phyloP scores from a whole-genome alignment of 139 green algal genomes.

The Marvania coccoides region DNA sequence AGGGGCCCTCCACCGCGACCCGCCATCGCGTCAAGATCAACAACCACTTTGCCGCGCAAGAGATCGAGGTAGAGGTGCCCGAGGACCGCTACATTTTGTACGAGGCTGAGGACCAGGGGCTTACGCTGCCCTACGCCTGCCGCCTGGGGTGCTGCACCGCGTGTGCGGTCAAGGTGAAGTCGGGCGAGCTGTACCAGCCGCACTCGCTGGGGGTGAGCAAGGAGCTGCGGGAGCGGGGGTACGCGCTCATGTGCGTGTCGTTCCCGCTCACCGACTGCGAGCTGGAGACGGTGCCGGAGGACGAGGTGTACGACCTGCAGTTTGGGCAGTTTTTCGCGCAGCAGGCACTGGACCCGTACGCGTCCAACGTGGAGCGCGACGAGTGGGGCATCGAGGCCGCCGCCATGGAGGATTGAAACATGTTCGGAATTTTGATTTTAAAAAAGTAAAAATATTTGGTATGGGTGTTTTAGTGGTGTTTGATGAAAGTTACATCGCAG shows the following conservation, averaged over 20 bases:
- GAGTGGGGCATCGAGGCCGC: slow-evolving; percentile 87
- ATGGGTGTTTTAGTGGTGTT: too few relatives aligned
- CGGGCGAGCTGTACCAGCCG: slow-evolving; percentile 52
- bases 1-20: slow-evolving; percentile 49
- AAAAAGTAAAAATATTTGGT: too few relatives aligned
- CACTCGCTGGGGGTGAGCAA: slow-evolving; percentile 54
- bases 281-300: slow-evolving; percentile 83
- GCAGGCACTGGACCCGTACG: slow-evolving; percentile 62
- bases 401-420: slow-evolving; percentile 70
- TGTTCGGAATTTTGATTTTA: too few relatives aligned
- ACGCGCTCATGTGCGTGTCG: slow-evolving; percentile 92
- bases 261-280: slow-evolving; percentile 63
- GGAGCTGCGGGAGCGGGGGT: slow-evolving; percentile 64
- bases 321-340: slow-evolving; percentile 77
- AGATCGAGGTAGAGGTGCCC: slow-evolving; percentile 63
- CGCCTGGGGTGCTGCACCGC: slow-evolving; percentile 96
- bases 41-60: slow-evolving; percentile 61
- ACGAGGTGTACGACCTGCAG: slow-evolving; percentile 96
- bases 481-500: too few relatives aligned
- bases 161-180: slow-evolving; percentile 82
- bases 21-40: slow-evolving; percentile 73
- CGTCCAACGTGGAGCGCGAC: slow-evolving; percentile 61
- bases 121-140: slow-evolving; percentile 90
- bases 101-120: slow-evolving; percentile 86
- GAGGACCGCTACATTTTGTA: slow-evolving; percentile 82